Conservation (phyloP, 257 asterid genomes). For the Coffea eugenioides region DNA sequence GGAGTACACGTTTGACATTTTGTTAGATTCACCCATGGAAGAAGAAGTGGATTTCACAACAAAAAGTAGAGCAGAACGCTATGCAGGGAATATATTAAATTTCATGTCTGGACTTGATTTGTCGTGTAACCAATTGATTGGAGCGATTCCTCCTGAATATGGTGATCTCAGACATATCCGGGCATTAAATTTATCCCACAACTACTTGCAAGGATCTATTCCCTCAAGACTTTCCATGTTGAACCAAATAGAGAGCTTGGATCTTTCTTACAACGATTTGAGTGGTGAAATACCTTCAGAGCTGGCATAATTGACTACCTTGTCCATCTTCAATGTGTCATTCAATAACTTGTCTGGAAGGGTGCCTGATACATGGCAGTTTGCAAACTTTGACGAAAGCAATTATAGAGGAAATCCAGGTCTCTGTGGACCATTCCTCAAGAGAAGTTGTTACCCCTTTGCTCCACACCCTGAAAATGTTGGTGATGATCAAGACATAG, state of each 20-base stretch:
- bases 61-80: not conserved
- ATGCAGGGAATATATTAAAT: constrained; percentile 17
- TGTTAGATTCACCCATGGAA: not conserved
- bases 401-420: constrained; percentile 18
- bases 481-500: too few relatives aligned
- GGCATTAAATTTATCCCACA: too few relatives aligned
- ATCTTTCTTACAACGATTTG: constrained; percentile 19
- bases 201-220: too few relatives aligned
- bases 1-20: not conserved
- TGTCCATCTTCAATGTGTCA: constrained; percentile 16
- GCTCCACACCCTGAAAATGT: too few relatives aligned
- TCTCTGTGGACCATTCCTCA: not conserved
- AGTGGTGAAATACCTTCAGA: not conserved
- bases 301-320: not conserved
- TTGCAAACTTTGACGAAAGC: constrained; percentile 13
- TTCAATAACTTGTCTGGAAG: constrained; percentile 22
- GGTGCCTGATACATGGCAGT: constrained; percentile 8
- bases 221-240: too few relatives aligned
- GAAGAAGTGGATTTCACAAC: constrained; percentile 11
- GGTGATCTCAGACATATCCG: not conserved
- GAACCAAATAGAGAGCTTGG: constrained; percentile 15
- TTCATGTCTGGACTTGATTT: constrained; percentile 23
- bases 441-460: not conserved
- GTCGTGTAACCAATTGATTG: constrained; percentile 12
- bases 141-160: constrained; percentile 1